Base-by-base conservation (phyloP, 1,284 basidiomycete genomes). In the Phlebopus sp. region DNA sequence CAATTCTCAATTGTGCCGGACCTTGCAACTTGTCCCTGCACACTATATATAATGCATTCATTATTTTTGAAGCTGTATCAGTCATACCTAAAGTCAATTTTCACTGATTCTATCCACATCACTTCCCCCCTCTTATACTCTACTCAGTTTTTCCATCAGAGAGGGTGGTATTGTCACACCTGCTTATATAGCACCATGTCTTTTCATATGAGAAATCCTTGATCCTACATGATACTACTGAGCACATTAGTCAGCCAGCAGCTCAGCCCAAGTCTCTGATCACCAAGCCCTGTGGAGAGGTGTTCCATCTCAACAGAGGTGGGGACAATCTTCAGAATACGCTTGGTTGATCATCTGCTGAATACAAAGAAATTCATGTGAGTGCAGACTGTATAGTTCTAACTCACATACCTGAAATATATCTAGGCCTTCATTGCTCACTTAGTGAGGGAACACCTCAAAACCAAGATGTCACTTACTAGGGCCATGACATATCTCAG, bases 251-350 rank as follows among this genome's bases (percentile, higher is more conserved):
- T 19, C 11, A 13, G 31, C 11, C 15, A 11, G 42, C 37, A 21
- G 18, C 15, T 5, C 34, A 18, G 23, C n/a, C 42, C 19, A 30
- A 14, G 10, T 14, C 32, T 13, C 31, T 42, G 18, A 55, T 55
- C 23, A 15, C 3, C 14, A 55, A 55, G 17, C 44, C 54, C 5
- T 6, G 3, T 4, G 39, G 51, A 9, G 44, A 55, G 36, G 32
- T 56, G 19, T 50, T 36, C 3, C n/a, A 32, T 11, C 49, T 56
- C 29, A 54, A 23, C 18, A 0, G n/a, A 2, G 50, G 50, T 2
- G 40, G 54, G 5, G 56, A 55, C 14, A 55, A 49, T 27, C 14
- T 55, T 3, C 50, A 52, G 30, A 38, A 47, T 2, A 49, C 35
- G n/a, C 36, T 54, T 13, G 47, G 45, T 13, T 55, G 44, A 47